phyloP scores from a whole-genome alignment of 164 flowering plant species.

The Santalum album region DNA sequence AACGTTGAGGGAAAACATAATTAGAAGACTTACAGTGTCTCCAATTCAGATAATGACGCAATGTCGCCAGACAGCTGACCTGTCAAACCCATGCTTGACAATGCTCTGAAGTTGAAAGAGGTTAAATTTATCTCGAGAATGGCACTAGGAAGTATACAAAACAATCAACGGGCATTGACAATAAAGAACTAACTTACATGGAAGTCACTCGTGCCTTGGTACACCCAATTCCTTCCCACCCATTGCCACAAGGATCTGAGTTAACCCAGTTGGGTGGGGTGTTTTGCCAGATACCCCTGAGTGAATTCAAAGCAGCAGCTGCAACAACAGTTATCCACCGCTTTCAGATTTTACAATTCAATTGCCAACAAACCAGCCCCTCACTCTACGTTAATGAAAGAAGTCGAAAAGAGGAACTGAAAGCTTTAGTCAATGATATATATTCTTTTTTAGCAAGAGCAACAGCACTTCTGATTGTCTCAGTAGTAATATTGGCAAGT shows the following conservation, averaged over 20 bases:
- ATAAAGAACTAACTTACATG: conserved; percentile 19
- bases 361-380: too few species aligned
- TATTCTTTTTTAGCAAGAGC: too few species aligned
- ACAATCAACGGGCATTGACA: neutral
- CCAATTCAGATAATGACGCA: conserved; percentile 27
- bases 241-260: conserved; percentile 33
- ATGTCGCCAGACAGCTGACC: conserved; percentile 37
- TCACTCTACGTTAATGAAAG: too few species aligned
- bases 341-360: neutral
- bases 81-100: conserved; percentile 29
- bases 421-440: too few species aligned
- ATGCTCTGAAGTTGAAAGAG: conserved; percentile 22
- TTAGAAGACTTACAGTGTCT: conserved; percentile 31
- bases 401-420: too few species aligned
- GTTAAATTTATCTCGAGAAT: neutral
- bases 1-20: neutral
- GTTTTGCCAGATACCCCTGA: conserved; percentile 20
- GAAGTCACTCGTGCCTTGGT: conserved; percentile 26
- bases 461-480: too few species aligned
- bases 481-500: too few species aligned
- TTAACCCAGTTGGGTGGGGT: conserved; percentile 31
- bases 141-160: neutral
- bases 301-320: conserved; percentile 21
- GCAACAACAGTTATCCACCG: conserved; percentile 6
- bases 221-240: conserved; percentile 43